Conservation (phyloP, 352 stramenopile genomes). For the Phytopythium litorale region DNA sequence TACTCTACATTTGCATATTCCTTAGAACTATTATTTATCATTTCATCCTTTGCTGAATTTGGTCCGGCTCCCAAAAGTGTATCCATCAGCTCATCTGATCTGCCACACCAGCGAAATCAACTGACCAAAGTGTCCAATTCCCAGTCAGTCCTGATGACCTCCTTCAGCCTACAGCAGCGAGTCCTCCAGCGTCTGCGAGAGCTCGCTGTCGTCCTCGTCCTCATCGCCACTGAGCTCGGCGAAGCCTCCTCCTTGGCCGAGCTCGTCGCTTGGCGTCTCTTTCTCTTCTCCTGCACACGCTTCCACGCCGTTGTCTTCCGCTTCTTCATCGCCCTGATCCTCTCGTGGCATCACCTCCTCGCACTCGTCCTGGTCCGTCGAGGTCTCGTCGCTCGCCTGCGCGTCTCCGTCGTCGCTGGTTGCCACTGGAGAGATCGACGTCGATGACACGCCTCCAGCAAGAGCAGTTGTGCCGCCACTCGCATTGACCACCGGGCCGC, state of each 20-base stretch:
- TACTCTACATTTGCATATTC: too few species aligned
- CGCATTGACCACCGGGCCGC: background rate
- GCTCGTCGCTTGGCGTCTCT: background rate
- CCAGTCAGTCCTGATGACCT: background rate
- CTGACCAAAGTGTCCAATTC: background rate
- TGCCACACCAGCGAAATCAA: background rate
- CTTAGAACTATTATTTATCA: too few species aligned
- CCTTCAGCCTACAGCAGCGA: background rate
- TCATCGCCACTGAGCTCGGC: background rate
- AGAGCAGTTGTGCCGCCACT: background rate
- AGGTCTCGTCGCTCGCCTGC: background rate
- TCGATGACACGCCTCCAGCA: background rate
- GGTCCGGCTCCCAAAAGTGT: background rate
- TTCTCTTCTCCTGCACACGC: background rate
- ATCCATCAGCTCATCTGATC: background rate
- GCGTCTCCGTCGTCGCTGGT: background rate
- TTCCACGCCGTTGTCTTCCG: background rate
- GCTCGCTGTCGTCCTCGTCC: constrained; percentile 2
- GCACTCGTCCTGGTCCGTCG: background rate
- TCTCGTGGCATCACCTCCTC: background rate
- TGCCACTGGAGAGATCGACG: background rate
- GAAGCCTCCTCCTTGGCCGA: background rate
- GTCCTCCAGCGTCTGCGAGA: constrained; percentile 1
- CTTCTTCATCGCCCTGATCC: background rate
- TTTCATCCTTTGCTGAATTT: background rate